phyloP scores from a whole-genome alignment of 177 flowering plant species.

The Vitis hybrid region DNA sequence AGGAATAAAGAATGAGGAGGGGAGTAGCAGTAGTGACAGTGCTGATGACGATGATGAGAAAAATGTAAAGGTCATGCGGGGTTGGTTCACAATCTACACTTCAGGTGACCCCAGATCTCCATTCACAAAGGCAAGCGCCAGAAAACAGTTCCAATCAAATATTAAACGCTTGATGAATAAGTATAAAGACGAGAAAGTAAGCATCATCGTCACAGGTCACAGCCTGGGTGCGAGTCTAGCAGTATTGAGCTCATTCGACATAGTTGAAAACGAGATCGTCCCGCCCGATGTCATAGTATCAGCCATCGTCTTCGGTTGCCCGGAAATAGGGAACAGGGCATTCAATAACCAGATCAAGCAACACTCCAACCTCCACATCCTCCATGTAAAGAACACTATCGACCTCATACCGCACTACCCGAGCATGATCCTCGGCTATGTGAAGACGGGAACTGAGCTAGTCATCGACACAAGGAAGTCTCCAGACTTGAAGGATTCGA shows the following conservation, averaged over 20 bases:
- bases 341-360: conserved; percentile 36
- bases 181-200: conserved; percentile 56
- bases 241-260: conserved; percentile 57
- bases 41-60: conserved; percentile 32
- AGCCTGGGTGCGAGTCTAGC: conserved; percentile 78
- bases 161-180: conserved; percentile 33
- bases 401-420: conserved; percentile 78
- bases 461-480: conserved; percentile 72
- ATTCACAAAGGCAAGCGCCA: conserved; percentile 65
- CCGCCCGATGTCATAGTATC: conserved; percentile 42
- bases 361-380: conserved; percentile 40
- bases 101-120: conserved; percentile 57
- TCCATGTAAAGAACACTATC: conserved; percentile 59
- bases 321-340: conserved; percentile 66
- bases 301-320: conserved; percentile 75
- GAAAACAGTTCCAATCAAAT: conserved; percentile 48
- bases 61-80: conserved; percentile 57
- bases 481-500: conserved; percentile 60
- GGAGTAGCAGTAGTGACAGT: conserved; percentile 19
- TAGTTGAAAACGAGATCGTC: conserved; percentile 52
- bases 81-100: conserved; percentile 75
- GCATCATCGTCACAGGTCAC: conserved; percentile 64
- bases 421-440: conserved; percentile 46
- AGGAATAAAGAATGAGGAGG: neutral
- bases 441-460: conserved; percentile 44